Evolutionary conservation across 257 asterid species (phyloP).

Genomic region (Handroanthus guayacan): DNA sequence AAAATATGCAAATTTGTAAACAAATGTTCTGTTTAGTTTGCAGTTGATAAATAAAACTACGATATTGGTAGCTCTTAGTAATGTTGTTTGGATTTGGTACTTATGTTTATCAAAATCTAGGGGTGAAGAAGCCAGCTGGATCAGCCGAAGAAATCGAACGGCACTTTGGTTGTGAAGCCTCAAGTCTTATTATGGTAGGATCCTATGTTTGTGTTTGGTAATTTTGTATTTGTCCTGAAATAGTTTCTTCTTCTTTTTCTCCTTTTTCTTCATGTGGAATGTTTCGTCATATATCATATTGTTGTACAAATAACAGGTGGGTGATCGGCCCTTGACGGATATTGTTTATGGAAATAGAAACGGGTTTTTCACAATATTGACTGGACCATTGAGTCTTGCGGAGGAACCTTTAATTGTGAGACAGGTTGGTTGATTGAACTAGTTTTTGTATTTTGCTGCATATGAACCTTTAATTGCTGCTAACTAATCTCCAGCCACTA

Average conservation of each 20-base stretch:
- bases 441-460: constrained; percentile 22
- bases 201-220: constrained; percentile 5
- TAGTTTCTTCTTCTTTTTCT: not conserved
- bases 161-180: constrained; percentile 84
- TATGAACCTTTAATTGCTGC: not conserved
- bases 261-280: not conserved
- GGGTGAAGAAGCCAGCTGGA: constrained; percentile 94
- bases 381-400: constrained; percentile 76
- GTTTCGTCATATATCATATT: constrained; percentile 4
- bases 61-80: constrained; percentile 3
- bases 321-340: constrained; percentile 84
- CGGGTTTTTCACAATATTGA: constrained; percentile 83
- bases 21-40: constrained; percentile 28
- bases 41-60: constrained; percentile 2
- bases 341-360: constrained; percentile 83
- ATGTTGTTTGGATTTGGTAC: constrained; percentile 24
- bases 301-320: constrained; percentile 60
- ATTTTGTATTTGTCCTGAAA: not conserved
- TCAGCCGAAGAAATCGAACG: constrained; percentile 87
- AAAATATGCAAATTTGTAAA: not conserved
- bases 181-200: constrained; percentile 74
- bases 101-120: constrained; percentile 47
- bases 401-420: constrained; percentile 89
- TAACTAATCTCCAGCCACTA: not conserved
- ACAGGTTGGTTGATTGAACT: constrained; percentile 64